Base-by-base conservation (phyloP, 441 rosid genomes). In the Arabidopsis hybrid region DNA sequence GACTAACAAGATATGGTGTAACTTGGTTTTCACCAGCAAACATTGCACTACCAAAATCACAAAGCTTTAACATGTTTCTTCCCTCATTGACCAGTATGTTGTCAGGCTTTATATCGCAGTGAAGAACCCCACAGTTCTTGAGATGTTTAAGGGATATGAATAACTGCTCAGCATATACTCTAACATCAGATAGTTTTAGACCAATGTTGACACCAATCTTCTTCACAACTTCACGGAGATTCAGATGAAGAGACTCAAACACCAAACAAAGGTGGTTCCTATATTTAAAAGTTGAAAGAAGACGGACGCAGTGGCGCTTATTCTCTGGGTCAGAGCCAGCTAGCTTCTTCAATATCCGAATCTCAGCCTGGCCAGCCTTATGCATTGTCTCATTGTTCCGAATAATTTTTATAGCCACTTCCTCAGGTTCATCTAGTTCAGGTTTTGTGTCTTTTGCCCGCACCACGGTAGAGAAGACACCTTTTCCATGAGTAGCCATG, bases 21-120 rank as follows among this genome's bases (percentile, higher is more conserved):
- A 95, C 84, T 81, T 95, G 97, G 78, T 95, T 95, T 85, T 89
- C 88, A 29, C 98, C 98, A 79, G 98, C 88, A 84, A 83, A 90
- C 99, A 95, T 95, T 5, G 99, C 98, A 79, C 86, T 95, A 59
- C 99, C 99, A 74, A 95, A 95, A 84, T 95, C 99, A 79, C 99
- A 93, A 61, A 95, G 97, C 87, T 95, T 95, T 83, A 95, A 77
- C 69, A 91, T 92, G 82, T 90, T 91, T 80, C 93, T 93, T 34
- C 89, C 96, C 83, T 95, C 98, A 57, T 92, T 95, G 50, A 89
- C 40, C 0, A 26, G 45, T 40, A 40, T 40, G 45, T 26, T 26
- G 29, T 26, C 45, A 40, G 45, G 45, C 45, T 40, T 40, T 11
- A 40, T 40, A 40, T 40, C 45, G 45, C 45, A 40, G 45, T 40